These are phyloP conservation scores for Mycena epipterygia DNA, from an alignment of 768 basidiomycete genomes.

Conservation along the genomic window DNA sequence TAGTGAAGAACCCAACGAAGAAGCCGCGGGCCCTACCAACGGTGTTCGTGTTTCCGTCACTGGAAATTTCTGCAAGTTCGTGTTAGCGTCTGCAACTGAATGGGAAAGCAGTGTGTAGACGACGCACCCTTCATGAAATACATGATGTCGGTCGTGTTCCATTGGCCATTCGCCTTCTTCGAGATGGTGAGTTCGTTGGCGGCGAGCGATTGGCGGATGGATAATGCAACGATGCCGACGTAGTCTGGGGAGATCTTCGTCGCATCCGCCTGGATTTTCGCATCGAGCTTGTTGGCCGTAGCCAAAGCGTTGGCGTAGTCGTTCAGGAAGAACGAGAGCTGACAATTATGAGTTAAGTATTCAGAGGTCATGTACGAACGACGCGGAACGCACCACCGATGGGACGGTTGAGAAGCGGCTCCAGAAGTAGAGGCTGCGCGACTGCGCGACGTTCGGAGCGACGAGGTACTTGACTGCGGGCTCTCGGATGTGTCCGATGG, in stretches of 20 bases:
- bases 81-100: neutral
- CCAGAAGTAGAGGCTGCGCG: conserved; percentile 47
- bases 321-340: conserved; percentile 46
- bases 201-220: conserved; percentile 66
- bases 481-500: conserved; percentile 66
- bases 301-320: conserved; percentile 60
- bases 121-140: conserved; percentile 70
- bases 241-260: conserved; percentile 63
- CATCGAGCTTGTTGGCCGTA: conserved; percentile 62
- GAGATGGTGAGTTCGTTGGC: conserved; percentile 71
- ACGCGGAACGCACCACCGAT: conserved; percentile 37
- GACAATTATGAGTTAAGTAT: neutral
- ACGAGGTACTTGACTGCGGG: conserved; percentile 63
- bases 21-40: conserved; percentile 48
- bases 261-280: conserved; percentile 60
- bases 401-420: conserved; percentile 42
- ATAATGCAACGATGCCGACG: conserved; percentile 65
- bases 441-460: conserved; percentile 48
- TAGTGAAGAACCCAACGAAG: conserved; percentile 5
- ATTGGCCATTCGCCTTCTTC: conserved; percentile 57
- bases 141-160: conserved; percentile 64
- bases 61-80: conserved; percentile 63
- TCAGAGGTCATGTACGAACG: too few species aligned
- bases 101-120: neutral
- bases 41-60: conserved; percentile 53